Percentiles rank a stretch among this genome's conserved stretches.
These are phyloP conservation scores for Fusarium albosuccineum DNA, from an alignment of 2,329 filamentous ascomycete species.

Conservation along the genomic window DNA sequence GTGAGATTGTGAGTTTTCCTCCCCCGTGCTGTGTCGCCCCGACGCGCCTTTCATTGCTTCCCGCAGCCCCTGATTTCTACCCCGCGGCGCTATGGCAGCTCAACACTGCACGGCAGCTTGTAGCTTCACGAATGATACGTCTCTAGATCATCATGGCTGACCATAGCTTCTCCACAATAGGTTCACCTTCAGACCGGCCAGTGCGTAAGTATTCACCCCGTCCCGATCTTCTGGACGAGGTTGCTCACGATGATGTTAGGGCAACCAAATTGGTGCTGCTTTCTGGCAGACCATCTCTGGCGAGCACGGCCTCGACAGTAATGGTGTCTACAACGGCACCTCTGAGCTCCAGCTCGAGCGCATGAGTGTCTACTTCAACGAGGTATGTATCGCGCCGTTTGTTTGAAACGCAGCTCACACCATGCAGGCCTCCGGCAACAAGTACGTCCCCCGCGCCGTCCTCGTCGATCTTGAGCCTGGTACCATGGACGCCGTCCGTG, in stretches of 20 bases:
- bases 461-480: conserved; percentile 99
- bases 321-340: conserved; percentile 98
- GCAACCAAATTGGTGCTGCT: conserved; percentile 99
- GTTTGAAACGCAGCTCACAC: conserved; percentile 27
- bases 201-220: conserved; percentile 76
- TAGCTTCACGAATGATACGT: conserved; percentile 21
- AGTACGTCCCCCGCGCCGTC: conserved; percentile 99
- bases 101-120: conserved; percentile 30
- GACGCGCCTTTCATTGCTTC: conserved; percentile 15
- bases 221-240: conserved; percentile 22
- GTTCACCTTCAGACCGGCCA: conserved; percentile 99
- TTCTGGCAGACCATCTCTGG: conserved; percentile 95
- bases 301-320: conserved; percentile 97
- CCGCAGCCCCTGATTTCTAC: conserved; percentile 53
- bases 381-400: conserved; percentile 56
- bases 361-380: conserved; percentile 99
- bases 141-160: conserved; percentile 63
- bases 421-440: conserved; percentile 89
- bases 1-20: conserved; percentile 73
- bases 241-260: conserved; percentile 69
- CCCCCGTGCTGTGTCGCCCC: conserved; percentile 20
- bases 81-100: conserved; percentile 49
- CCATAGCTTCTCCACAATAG: conserved; percentile 72
- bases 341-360: conserved; percentile 99
- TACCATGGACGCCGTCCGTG: conserved; percentile 99